Conservation (phyloP, 306 rosid genomes). For the Cucurbita moschata region DNA sequence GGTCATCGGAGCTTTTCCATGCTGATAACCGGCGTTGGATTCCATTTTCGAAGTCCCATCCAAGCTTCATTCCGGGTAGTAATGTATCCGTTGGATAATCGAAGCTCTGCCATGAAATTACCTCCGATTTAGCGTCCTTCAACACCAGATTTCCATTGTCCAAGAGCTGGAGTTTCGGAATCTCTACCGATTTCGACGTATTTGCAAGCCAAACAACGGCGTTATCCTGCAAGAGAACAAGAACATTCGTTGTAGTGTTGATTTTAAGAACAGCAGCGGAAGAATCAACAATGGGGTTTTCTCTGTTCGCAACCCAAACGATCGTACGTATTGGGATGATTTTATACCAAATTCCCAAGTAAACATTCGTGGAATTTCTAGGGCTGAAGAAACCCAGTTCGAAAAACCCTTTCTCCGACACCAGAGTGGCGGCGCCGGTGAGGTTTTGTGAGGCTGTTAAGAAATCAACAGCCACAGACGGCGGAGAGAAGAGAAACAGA, state of each 20-base stretch:
- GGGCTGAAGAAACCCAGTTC: slow-evolving; percentile 48
- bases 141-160: slow-evolving; percentile 39
- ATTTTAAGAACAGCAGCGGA: slow-evolving; percentile 24
- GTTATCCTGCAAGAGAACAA: slow-evolving; percentile 7
- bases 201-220: slow-evolving; percentile 24
- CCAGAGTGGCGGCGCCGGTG: slow-evolving; percentile 19
- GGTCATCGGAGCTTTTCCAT: slow-evolving; percentile 35
- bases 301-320: slow-evolving; percentile 55
- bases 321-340: slow-evolving; percentile 13
- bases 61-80: slow-evolving; percentile 45
- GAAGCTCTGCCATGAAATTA: slow-evolving; percentile 44
- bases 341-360: slow-evolving; percentile 39
- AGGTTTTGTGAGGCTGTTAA: slow-evolving; percentile 15
- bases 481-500: neutral
- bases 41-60: slow-evolving; percentile 32
- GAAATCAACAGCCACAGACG: slow-evolving; percentile 18
- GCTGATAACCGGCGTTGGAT: slow-evolving; percentile 16
- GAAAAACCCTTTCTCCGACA: slow-evolving; percentile 25
- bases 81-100: slow-evolving; percentile 49
- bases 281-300: slow-evolving; percentile 20
- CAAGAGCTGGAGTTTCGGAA: slow-evolving; percentile 22
- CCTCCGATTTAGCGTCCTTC: slow-evolving; percentile 10
- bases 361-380: slow-evolving; percentile 20
- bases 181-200: slow-evolving; percentile 2
- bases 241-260: slow-evolving; percentile 4